Percentiles rank a stretch among this genome's conserved stretches.
These are phyloP conservation scores for Setaria viridis DNA, from an alignment of 202 grass and related monocot genomes.

Conservation along the genomic window DNA sequence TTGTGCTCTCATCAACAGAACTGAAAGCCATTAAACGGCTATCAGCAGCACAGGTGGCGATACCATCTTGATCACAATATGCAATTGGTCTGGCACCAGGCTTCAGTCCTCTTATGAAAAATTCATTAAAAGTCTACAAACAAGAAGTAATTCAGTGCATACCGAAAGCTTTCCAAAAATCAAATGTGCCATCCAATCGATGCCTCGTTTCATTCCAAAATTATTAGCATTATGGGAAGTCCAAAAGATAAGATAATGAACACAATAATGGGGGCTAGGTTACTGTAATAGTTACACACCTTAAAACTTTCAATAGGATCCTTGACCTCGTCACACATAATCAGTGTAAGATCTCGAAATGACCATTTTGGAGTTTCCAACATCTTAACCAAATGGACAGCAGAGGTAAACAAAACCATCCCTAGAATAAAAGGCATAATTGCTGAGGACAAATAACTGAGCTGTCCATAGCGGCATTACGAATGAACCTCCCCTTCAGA, in stretches of 20 bases:
- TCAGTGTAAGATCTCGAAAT: not conserved
- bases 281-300: slow-evolving; percentile 61
- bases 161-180: not conserved
- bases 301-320: slow-evolving; percentile 89
- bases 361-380: not conserved
- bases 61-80: slow-evolving; percentile 50
- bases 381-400: slow-evolving; percentile 8
- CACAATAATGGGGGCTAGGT: slow-evolving; percentile 2
- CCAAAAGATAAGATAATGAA: not conserved
- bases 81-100: slow-evolving; percentile 72
- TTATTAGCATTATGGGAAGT: not conserved
- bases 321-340: slow-evolving; percentile 88
- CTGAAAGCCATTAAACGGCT: slow-evolving; percentile 88
- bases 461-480: slow-evolving; percentile 37
- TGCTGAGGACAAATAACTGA: slow-evolving; percentile 31
- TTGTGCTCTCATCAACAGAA: slow-evolving; percentile 75
- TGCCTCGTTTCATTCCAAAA: not conserved
- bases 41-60: slow-evolving; percentile 93
- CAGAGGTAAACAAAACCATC: not conserved
- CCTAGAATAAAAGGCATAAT: slow-evolving; percentile 22
- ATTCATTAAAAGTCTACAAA: slow-evolving; percentile 93
- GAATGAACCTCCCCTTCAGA: slow-evolving; percentile 39
- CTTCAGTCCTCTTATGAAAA: slow-evolving; percentile 89
- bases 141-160: slow-evolving; percentile 6
- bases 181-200: not conserved